These are phyloP conservation scores for Funneliformis mosseae DNA, from an alignment of 192 early-diverging fungal genomes.

Conservation along the genomic window DNA sequence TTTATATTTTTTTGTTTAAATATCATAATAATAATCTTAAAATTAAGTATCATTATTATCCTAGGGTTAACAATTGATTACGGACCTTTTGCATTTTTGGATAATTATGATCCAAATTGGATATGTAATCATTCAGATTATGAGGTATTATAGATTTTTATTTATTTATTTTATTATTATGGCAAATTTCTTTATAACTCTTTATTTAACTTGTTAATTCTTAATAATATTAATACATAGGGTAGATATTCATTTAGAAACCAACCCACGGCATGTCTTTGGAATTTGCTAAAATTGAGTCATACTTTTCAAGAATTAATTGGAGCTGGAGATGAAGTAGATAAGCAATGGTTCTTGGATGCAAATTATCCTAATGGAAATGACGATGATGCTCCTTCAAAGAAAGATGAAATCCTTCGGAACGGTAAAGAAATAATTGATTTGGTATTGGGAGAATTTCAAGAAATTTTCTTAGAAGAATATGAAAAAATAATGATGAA, in stretches of 20 bases:
- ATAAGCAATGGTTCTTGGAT: conserved; percentile 42
- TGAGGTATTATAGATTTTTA: background rate
- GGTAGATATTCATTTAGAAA: conserved; percentile 79
- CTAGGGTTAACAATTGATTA: conserved; percentile 82
- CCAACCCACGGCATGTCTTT: conserved; percentile 80
- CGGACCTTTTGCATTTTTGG: conserved; percentile 86
- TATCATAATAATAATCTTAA: background rate
- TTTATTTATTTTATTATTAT: too few relatives aligned
- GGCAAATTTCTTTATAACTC: too few relatives aligned
- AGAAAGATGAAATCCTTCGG: conserved; percentile 38
- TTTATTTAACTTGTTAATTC: too few relatives aligned
- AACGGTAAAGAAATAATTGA: conserved; percentile 49
- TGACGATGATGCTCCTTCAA: conserved; percentile 32
- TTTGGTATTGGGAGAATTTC: conserved; percentile 56
- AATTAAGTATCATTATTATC: background rate
- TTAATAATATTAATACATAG: too few relatives aligned
- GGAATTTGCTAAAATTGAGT: conserved; percentile 78
- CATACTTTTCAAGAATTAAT: conserved; percentile 67
- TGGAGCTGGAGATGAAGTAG: conserved; percentile 55
- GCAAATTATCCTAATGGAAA: background rate
- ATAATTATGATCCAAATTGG: conserved; percentile 77
- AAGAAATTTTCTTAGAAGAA: conserved; percentile 48
- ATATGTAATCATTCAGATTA: conserved; percentile 82
- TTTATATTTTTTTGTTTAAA: background rate
- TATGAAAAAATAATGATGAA: conserved; percentile 63